phyloP scores from a whole-genome alignment of 257 asterid genomes.

The Cinchona pubescens region DNA sequence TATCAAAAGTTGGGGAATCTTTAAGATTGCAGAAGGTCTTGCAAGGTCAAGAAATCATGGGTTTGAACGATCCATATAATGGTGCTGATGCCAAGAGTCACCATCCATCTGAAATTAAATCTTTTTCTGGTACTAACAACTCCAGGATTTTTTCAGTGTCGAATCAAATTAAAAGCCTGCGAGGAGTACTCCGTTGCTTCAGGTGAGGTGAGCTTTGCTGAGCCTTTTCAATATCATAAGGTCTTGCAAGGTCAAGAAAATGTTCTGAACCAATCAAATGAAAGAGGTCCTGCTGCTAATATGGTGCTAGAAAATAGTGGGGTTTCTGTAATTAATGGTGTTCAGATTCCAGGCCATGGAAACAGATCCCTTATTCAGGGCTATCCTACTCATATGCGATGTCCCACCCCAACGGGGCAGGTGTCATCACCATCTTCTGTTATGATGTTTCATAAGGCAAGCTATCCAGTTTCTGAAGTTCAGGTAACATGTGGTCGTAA shows the following conservation, averaged over 20 bases:
- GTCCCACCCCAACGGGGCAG: slow-evolving; percentile 27
- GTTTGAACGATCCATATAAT: slow-evolving; percentile 44
- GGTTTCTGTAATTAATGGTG: slow-evolving; percentile 29
- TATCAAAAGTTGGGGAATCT: slow-evolving; percentile 72
- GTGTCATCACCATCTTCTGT: slow-evolving; percentile 55
- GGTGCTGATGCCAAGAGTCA: slow-evolving; percentile 45
- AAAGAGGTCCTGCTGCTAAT: slow-evolving; percentile 38
- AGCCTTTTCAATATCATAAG: slow-evolving; percentile 66
- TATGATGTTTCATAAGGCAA: slow-evolving; percentile 45
- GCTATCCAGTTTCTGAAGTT: slow-evolving; percentile 38
- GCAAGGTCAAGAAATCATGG: slow-evolving; percentile 99
- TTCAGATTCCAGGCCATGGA: slow-evolving; percentile 38
- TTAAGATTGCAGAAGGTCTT: slow-evolving; percentile 95
- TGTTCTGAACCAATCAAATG: slow-evolving; percentile 35
- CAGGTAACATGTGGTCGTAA: slow-evolving; percentile 20
- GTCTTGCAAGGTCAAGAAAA: slow-evolving; percentile 99
- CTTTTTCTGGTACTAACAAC: slow-evolving; percentile 39
- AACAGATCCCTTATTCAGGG: slow-evolving; percentile 39
- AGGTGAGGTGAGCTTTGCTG: slow-evolving; percentile 37
- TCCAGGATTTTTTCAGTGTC: slow-evolving; percentile 35
- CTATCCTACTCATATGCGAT: slow-evolving; percentile 31
- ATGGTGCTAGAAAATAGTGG: slow-evolving; percentile 31
- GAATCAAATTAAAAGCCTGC: slow-evolving; percentile 30
- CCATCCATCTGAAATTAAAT: slow-evolving; percentile 44
- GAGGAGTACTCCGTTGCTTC: slow-evolving; percentile 36